Base-by-base conservation (phyloP, 331 rosid species). In the Quercus phellos region DNA sequence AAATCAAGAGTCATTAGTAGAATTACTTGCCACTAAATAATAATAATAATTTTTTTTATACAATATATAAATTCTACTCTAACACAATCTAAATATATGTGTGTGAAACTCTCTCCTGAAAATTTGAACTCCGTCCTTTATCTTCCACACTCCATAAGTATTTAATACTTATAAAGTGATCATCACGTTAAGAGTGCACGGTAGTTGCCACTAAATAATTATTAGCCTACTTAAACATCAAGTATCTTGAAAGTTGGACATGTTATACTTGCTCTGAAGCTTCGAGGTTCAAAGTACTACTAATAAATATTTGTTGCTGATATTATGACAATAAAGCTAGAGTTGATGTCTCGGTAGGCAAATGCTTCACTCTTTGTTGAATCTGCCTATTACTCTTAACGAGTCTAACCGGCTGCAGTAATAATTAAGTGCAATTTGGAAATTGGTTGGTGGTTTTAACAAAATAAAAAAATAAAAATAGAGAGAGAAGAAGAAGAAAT, bases 41-140 rank as follows among this genome's bases (percentile, higher is more conserved):
- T 35, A 30, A 30, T 30, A 34, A 35, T 35, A 6, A 1, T 5
- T 6, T 35, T 6, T 35, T 35, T 35, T 35, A 35, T 35, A 35
- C 2, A 35, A 35, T 2, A 35, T 35, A 35, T 0, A 35, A 35
- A 35, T 35, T 35, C 0, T 6, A 35, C 9, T 6, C 0, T 35
- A 6, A 35, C 2, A 35, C 1, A 35, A 35, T 35, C 2, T 35
- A 38, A 2, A 0, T 35, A 35, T 35, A 35, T 35, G 9, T 35
- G 9, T 6, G 42, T 35, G 0, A 35, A 35, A 0, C 0, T 6
- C 0, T 0, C 0, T 6, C 0, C 0, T 35, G 0, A 0, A 35
- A 0, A 35, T 0, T 35, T 35, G 9, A 35, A 35, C 0, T 0
- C 2, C 2, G 9, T 0, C 9, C 2, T 0, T 35, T 32, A 4